Percentiles rank a stretch among this genome's conserved stretches.
phyloP scores from a whole-genome alignment of 2,329 filamentous ascomycete species.

The Mycogone perniciosa region DNA sequence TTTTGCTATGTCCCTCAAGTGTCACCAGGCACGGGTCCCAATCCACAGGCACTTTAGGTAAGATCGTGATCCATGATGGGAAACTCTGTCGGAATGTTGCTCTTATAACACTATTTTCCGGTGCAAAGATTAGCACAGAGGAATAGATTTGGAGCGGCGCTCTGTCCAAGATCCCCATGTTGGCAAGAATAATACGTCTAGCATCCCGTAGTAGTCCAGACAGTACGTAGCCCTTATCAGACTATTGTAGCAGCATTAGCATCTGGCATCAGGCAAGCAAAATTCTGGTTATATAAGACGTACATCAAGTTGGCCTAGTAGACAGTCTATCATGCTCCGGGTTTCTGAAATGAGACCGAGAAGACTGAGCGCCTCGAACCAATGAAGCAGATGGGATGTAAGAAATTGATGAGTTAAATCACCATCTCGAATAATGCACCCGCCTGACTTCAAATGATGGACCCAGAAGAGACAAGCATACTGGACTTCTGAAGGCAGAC shows the following conservation, averaged over 20 bases:
- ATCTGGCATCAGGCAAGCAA: not conserved
- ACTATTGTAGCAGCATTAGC: not conserved
- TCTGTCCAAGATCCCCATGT: conserved; percentile 5
- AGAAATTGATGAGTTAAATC: conserved; percentile 30
- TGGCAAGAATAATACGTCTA: conserved; percentile 13
- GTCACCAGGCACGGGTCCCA: conserved; percentile 5
- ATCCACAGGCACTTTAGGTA: not conserved
- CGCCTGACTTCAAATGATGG: conserved; percentile 26
- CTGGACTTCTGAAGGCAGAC: conserved; percentile 25
- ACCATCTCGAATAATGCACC: conserved; percentile 21
- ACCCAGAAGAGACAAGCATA: conserved; percentile 38
- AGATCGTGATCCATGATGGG: conserved; percentile 14
- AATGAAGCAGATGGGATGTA: conserved; percentile 32
- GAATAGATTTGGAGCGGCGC: conserved; percentile 23
- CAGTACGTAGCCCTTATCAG: not conserved
- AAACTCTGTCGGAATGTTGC: conserved; percentile 10
- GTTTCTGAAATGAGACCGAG: conserved; percentile 18
- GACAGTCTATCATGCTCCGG: conserved; percentile 7
- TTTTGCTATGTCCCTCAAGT: accelerated
- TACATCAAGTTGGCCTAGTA: not conserved
- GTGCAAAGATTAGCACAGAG: conserved; percentile 21
- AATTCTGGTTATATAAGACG: not conserved
- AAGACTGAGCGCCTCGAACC: conserved; percentile 34
- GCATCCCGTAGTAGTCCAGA: conserved; percentile 16
- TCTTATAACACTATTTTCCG: conserved; percentile 16